Percentiles rank a stretch among this genome's conserved stretches.
These are phyloP conservation scores for Apiotrichum laibachii DNA, from an alignment of 1,284 basidiomycete species.

Conservation along the genomic window DNA sequence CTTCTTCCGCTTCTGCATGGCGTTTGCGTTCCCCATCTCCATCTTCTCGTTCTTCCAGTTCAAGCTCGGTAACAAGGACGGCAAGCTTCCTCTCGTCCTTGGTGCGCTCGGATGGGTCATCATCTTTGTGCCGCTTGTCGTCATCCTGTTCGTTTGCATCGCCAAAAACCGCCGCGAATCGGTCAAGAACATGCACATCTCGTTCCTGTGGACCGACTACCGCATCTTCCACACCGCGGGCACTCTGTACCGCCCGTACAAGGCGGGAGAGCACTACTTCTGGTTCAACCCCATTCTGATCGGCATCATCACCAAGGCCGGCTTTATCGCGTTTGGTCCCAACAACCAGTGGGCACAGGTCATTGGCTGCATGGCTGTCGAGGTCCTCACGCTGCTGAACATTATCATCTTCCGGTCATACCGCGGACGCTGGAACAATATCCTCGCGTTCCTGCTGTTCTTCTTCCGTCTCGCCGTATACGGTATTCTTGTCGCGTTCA, in stretches of 20 bases:
- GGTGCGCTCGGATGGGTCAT: conserved; percentile 60
- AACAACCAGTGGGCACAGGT: conserved; percentile 67
- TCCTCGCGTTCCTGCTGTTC: conserved; percentile 39
- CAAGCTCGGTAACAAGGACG: conserved; percentile 68
- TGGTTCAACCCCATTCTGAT: conserved; percentile 51
- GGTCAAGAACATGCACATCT: conserved; percentile 32
- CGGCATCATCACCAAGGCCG: conserved; percentile 57
- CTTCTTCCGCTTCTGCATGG: conserved; percentile 56
- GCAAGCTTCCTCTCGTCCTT: conserved; percentile 72
- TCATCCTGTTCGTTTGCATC: conserved; percentile 37
- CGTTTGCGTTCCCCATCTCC: conserved; percentile 65
- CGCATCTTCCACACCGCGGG: conserved; percentile 49
- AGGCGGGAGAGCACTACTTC: conserved; percentile 52
- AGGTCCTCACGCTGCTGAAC: conserved; percentile 61
- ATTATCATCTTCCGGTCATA: conserved; percentile 57
- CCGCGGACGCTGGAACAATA: conserved; percentile 51
- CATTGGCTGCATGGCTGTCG: conserved; percentile 66
- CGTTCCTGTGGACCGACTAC: conserved; percentile 47
- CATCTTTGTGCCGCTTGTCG: conserved; percentile 59
- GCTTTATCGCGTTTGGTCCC: conserved; percentile 71
- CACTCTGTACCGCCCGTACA: conserved; percentile 51
- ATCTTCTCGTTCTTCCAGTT: conserved; percentile 83
- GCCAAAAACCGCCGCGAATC: conserved; percentile 33
- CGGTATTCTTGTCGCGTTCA: conserved; percentile 49
- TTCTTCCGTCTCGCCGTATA: conserved; percentile 45